A percentile compares a stretch with the other conserved stretches of the same genome.
Evolutionary conservation across 352 stramenopile species (phyloP).

Genomic region (Pythium folliculosum): DNA sequence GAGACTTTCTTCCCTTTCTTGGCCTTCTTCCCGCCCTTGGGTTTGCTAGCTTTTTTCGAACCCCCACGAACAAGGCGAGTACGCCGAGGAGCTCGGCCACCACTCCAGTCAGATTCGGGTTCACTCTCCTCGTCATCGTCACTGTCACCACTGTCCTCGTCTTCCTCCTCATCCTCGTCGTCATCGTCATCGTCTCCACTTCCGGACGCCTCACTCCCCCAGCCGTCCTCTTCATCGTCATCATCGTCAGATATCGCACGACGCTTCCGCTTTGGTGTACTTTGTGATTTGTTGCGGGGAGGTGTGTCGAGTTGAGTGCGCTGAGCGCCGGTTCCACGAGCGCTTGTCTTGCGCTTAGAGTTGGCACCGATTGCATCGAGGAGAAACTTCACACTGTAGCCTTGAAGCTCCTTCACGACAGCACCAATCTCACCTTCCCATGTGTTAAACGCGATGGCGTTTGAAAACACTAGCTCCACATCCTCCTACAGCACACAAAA

Average conservation of each 20-base stretch:
- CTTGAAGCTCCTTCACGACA: slow-evolving; percentile 66
- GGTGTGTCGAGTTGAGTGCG: slow-evolving; percentile 7
- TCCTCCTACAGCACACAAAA: slow-evolving; percentile 45
- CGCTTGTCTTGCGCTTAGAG: slow-evolving; percentile 28
- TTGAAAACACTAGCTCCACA: slow-evolving; percentile 74
- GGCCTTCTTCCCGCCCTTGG: neutral
- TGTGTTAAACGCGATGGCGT: slow-evolving; percentile 80
- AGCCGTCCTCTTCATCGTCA: slow-evolving; percentile 42
- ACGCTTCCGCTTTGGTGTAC: slow-evolving; percentile 36
- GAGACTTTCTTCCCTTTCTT: slow-evolving; percentile 18
- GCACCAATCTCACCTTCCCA: slow-evolving; percentile 62
- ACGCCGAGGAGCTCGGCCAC: slow-evolving; percentile 35
- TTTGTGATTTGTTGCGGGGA: slow-evolving; percentile 19
- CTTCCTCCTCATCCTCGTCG: slow-evolving; percentile 64
- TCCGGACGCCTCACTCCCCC: slow-evolving; percentile 45
- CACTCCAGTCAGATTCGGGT: slow-evolving; percentile 46
- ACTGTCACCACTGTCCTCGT: slow-evolving; percentile 35
- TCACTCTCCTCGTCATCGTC: slow-evolving; percentile 33
- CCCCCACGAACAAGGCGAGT: slow-evolving; percentile 25
- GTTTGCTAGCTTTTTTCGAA: slow-evolving; percentile 2
- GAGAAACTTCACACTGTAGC: slow-evolving; percentile 75
- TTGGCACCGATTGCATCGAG: slow-evolving; percentile 51
- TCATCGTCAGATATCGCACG: slow-evolving; percentile 48
- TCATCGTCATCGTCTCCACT: slow-evolving; percentile 32
- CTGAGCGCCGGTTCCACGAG: slow-evolving; percentile 6